Evolutionary conservation across 192 early-diverging fungal genomes (phyloP), one percentile per base, ranked within the genome.

Genomic region (Funneliformis mosseae): DNA sequence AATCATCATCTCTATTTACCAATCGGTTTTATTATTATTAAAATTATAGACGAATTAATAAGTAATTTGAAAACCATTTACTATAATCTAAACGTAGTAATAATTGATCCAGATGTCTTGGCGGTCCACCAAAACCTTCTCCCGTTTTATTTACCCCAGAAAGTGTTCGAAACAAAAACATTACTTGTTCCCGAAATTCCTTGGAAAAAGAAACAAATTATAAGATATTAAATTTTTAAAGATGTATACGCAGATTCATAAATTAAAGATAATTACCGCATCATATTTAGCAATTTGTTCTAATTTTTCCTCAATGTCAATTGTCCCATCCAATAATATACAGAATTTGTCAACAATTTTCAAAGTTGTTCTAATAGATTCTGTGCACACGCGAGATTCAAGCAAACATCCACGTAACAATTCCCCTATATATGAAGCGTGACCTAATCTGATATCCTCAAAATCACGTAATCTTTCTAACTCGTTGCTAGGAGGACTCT

Each of bases 31-130:
- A 4, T 59, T 59, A 4, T 59, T 59, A 59, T 59, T 18, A 59
- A 16, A 16, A 59, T 59, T 4, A 59, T 4, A 16, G 50, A 10
- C 18, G 50, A 16, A 16, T 10, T 59, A 16, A 18, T 59, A 16
- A 18, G 10, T 59, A 4, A n/a, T 67, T 10, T 48, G 84, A 85
- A 61, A 78, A 83, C 80, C 82, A 87, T 23, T 85, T 85, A 50
- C 83, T 85, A 79, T 84, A 85, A 39, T 87, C 86, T 25, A 87
- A 72, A 2, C 83, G 82, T 46, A 82, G 79, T 14, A 87, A 68
- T 50, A 87, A 69, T 62, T 78, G 50, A 80, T 85, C 84, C 42
- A 87, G 50, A 76, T 83, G 76, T 14, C 69, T 48, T 38, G 79
- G 82, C 0, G 72, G 71, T 16, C 78, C 82, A 28, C 46, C 86